phyloP scores from a whole-genome alignment of 768 basidiomycete species.

The Dentipellis fragilis region DNA sequence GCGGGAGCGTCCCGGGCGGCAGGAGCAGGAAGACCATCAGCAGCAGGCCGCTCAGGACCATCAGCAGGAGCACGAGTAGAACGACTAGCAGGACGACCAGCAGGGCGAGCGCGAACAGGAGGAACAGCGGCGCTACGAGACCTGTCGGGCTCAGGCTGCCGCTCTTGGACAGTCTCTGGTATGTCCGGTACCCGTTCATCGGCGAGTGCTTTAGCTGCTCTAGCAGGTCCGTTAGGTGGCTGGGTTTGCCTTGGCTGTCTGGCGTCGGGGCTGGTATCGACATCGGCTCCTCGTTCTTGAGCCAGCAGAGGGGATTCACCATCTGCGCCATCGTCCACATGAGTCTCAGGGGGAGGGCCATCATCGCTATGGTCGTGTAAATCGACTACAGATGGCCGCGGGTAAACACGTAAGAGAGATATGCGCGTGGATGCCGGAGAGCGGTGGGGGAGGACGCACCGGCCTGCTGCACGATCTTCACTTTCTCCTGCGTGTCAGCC shows the following conservation, averaged over 20 bases:
- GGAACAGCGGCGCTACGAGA: slow-evolving; percentile 8
- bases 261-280: neutral
- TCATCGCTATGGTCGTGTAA: slow-evolving; percentile 14
- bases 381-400: neutral
- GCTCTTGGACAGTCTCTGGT: slow-evolving; percentile 2
- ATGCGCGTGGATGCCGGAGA: slow-evolving; percentile 1
- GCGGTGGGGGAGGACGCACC: neutral
- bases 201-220: neutral
- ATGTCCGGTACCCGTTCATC: slow-evolving; percentile 7
- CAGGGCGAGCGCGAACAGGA: slow-evolving; percentile 6
- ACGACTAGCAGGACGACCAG: slow-evolving; percentile 10
- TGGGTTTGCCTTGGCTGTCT: neutral
- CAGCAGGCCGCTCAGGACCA: slow-evolving; percentile 3
- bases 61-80: slow-evolving; percentile 8
- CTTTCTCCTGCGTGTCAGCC: slow-evolving; percentile 4
- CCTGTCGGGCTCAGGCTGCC: slow-evolving; percentile 1
- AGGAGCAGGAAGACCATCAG: slow-evolving; percentile 8
- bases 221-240: neutral
- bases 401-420: too few relatives aligned
- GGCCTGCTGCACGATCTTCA: slow-evolving; percentile 8
- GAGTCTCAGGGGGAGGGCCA: slow-evolving; percentile 4
- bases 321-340: slow-evolving; percentile 1
- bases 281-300: slow-evolving; percentile 1
- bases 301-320: slow-evolving; percentile 7
- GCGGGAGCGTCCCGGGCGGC: slow-evolving; percentile 7